A percentile compares a stretch with the other conserved stretches of the same genome.
These are phyloP conservation scores for Lipomyces starkeyi DNA, from an alignment of 805 yeast genomes.

Conservation along the genomic window DNA sequence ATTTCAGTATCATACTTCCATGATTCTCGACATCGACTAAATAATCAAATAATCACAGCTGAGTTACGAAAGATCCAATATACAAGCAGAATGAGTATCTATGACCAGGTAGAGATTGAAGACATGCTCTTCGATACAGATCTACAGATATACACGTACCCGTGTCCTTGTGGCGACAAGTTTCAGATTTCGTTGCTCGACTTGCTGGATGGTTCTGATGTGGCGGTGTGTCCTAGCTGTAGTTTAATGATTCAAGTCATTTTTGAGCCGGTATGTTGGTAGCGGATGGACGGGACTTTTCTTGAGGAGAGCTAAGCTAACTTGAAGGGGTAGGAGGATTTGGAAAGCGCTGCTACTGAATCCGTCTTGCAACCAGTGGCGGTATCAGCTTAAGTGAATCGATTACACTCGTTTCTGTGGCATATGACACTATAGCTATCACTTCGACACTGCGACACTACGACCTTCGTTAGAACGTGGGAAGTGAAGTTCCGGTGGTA, in stretches of 20 bases:
- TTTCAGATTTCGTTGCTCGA: slow-evolving; percentile 84
- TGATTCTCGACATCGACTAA: neutral
- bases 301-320: neutral
- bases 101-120: slow-evolving; percentile 96
- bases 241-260: slow-evolving; percentile 91
- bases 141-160: slow-evolving; percentile 85
- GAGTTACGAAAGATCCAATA: neutral
- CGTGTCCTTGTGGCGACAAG: slow-evolving; percentile 98
- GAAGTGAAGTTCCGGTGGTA: neutral
- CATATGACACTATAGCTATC: neutral
- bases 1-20: neutral
- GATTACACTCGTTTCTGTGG: neutral
- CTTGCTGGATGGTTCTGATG: slow-evolving; percentile 85
- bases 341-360: slow-evolving; percentile 26
- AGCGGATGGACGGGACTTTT: neutral
- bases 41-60: neutral
- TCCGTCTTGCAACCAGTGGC: slow-evolving; percentile 21
- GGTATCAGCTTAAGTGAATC: slow-evolving; percentile 16
- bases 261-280: slow-evolving; percentile 61
- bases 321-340: slow-evolving; percentile 22
- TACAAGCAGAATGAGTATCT: slow-evolving; percentile 51
- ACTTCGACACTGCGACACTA: neutral
- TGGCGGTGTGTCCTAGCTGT: slow-evolving; percentile 97
- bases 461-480: neutral
- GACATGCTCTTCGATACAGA: slow-evolving; percentile 89